A percentile compares a stretch with the other conserved stretches of the same genome.
Conservation (phyloP, 2,329 filamentous ascomycete species). For the Alternaria solani region DNA sequence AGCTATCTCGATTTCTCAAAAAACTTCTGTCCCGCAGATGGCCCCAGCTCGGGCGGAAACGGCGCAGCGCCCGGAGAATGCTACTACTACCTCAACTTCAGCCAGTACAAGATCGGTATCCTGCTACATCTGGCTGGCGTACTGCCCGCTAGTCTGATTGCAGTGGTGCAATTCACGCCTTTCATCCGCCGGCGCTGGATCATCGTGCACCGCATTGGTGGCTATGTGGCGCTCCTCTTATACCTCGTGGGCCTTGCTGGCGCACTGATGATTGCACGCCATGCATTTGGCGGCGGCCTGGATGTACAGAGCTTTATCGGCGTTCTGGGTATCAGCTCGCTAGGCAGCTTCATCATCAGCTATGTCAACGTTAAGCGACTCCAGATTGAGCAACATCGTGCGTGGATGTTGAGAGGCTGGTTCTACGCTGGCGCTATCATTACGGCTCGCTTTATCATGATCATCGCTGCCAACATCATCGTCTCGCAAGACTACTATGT, state of each 20-base stretch:
- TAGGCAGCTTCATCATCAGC: constrained; percentile 56
- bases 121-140: constrained; percentile 54
- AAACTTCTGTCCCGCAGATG: constrained; percentile 27
- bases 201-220: constrained; percentile 67
- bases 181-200: constrained; percentile 58
- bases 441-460: constrained; percentile 60
- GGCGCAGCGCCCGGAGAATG: constrained; percentile 54
- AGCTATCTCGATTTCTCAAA: constrained; percentile 58
- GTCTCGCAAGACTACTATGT: constrained; percentile 46
- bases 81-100: constrained; percentile 52
- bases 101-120: constrained; percentile 51
- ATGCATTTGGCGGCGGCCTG: constrained; percentile 63
- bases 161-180: constrained; percentile 54
- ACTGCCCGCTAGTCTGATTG: constrained; percentile 53
- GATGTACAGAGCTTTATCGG: constrained; percentile 59
- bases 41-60: constrained; percentile 16
- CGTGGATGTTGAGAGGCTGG: constrained; percentile 43
- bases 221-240: constrained; percentile 63
- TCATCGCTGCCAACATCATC: constrained; percentile 55
- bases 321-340: constrained; percentile 56
- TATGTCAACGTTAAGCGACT: constrained; percentile 66
- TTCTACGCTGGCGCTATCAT: constrained; percentile 61
- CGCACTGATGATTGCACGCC: constrained; percentile 62
- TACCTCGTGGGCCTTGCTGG: constrained; percentile 57
- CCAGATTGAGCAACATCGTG: constrained; percentile 59